Conservation (phyloP, 2,329 filamentous ascomycete species). For the Camillea tinctor region DNA sequence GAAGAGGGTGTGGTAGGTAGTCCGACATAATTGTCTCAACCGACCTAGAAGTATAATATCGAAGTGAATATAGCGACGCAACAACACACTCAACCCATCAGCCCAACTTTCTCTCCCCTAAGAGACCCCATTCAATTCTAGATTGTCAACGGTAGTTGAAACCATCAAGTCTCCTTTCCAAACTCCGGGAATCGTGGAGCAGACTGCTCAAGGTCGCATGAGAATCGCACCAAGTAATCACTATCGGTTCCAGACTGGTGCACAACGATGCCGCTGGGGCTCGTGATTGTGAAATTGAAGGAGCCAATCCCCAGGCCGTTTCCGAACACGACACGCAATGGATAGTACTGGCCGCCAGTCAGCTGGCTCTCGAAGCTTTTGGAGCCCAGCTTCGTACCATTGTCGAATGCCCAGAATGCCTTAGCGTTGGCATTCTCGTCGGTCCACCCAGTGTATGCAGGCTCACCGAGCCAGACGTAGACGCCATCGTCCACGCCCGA, state of each 20-base stretch:
- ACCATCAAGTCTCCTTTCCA: conserved; percentile 7
- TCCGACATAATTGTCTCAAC: not conserved
- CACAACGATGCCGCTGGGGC: conserved; percentile 16
- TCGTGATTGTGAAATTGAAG: conserved; percentile 18
- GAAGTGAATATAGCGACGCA: not conserved
- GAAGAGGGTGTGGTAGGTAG: not conserved
- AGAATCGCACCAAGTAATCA: conserved; percentile 13
- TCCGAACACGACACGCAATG: conserved; percentile 15
- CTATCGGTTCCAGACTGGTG: conserved; percentile 14
- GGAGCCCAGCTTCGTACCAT: conserved; percentile 10
- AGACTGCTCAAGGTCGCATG: conserved; percentile 8
- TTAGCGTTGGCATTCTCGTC: conserved; percentile 19
- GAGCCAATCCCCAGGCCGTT: conserved; percentile 12
- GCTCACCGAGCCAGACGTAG: conserved; percentile 18
- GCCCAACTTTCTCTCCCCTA: not conserved
- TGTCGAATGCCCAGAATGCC: conserved; percentile 18
- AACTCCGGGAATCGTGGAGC: conserved; percentile 9
- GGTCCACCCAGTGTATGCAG: conserved; percentile 23
- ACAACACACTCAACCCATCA: not conserved
- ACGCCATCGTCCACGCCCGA: conserved; percentile 19
- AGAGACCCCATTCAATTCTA: not conserved
- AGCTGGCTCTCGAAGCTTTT: conserved; percentile 17
- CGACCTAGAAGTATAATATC: not conserved
- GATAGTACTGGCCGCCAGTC: conserved; percentile 10
- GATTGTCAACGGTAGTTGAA: not conserved